Evolutionary conservation across 306 rosid species (phyloP), one percentile per base, ranked within the genome.

Genomic region (Styphnolobium japonicum): DNA sequence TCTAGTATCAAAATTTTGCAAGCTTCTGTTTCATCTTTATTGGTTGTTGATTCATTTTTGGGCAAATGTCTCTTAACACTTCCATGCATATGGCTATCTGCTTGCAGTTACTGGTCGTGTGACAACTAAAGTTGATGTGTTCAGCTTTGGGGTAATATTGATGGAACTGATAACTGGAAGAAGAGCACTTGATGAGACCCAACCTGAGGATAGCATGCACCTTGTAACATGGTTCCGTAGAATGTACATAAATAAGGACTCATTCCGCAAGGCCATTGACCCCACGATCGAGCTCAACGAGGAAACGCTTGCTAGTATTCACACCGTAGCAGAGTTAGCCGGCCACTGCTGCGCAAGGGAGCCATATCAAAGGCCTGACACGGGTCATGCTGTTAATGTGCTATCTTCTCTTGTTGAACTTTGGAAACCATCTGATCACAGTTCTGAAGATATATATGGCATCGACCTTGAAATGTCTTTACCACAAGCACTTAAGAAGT

Each of bases 141-240:
- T 79, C 84, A 94, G 97, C 78, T 94, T 94, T 19, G 97, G 97
- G n/a, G 98, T 94, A 78, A 92, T 94, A 39, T 57, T 94, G 86
- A 94, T 94, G 98, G 98, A 94, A 86, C 76, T 94, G 23, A 87
- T 92, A 73, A 89, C 98, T 0, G 97, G 98, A 61, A 88, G 96
- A 86, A 92, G 67, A 87, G 98, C 98, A 4, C 92, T 94, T 3
- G 98, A 94, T 9, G 97, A 94, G 57, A 86, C 90, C 63, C 97
- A 90, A 60, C 97, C 98, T 0, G 98, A 94, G 90, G 98, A 94
- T 75, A 94, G 97, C 83, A 89, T 94, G 98, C 98, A 94, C 86
- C 93, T 92, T 22, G 98, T 94, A 53, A 86, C 98, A 29, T 91
- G 98, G 98, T 94, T 94, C 90, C 91, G 92, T 10, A 79, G 96